These are phyloP conservation scores for Leptographium galeiforme DNA, from an alignment of 2,329 filamentous ascomycete genomes.

Conservation along the genomic window DNA sequence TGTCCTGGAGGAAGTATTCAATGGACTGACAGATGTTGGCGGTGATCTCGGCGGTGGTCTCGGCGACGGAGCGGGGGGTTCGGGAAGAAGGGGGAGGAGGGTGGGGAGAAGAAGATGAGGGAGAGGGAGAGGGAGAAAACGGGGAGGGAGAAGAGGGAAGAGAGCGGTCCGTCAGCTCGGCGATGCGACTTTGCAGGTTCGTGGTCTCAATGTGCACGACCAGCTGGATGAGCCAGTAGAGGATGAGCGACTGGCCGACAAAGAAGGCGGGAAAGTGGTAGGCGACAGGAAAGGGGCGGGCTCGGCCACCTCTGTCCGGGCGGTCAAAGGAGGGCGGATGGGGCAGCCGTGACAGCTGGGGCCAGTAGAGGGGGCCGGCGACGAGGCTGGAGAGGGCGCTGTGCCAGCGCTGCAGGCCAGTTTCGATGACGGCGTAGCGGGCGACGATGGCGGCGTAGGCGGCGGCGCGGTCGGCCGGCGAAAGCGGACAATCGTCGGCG, in stretches of 20 bases:
- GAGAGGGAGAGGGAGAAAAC: too few relatives aligned
- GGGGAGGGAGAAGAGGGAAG: too few relatives aligned
- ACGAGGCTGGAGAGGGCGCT: slow-evolving; percentile 7
- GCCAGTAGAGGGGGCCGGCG: slow-evolving; percentile 11
- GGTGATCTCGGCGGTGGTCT: not conserved
- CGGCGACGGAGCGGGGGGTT: not conserved
- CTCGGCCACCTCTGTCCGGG: not conserved
- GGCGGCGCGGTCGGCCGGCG: not conserved
- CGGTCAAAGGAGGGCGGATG: not conserved
- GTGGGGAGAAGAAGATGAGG: too few relatives aligned
- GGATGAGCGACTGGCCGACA: slow-evolving; percentile 10
- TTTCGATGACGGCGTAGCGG: slow-evolving; percentile 6
- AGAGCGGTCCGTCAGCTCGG: not conserved
- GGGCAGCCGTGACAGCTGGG: slow-evolving; percentile 9
- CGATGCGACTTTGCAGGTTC: slow-evolving; percentile 1
- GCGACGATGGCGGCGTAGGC: slow-evolving; percentile 3
- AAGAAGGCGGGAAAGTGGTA: slow-evolving; percentile 13
- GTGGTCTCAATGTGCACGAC: slow-evolving; percentile 8
- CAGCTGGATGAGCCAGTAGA: slow-evolving; percentile 11
- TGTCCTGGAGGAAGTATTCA: slow-evolving; percentile 12
- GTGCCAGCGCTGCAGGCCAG: slow-evolving; percentile 6
- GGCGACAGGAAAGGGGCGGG: slow-evolving; percentile 11
- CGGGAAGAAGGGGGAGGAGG: not conserved
- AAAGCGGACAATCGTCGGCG: not conserved
- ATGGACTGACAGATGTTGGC: slow-evolving; percentile 11